Evolutionary conservation across 352 stramenopile genomes (phyloP).

Genomic region (Phytophthora quininea): DNA sequence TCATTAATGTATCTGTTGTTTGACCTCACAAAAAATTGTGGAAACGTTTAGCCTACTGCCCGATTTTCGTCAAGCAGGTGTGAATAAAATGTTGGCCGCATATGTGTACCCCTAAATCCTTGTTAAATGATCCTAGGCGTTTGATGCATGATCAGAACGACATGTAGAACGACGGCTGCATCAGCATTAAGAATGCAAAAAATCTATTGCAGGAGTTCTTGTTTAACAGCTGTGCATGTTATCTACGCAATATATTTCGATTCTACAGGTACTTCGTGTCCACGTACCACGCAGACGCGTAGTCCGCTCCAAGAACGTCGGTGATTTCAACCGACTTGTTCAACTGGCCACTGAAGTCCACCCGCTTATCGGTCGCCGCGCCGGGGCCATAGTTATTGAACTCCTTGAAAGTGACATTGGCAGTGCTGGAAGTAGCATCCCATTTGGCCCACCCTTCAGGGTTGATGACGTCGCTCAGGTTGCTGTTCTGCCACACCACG

Average conservation of each 20-base stretch:
- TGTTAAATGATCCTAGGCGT: too few relatives aligned
- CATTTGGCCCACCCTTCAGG: slow-evolving; percentile 24
- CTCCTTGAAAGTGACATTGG: slow-evolving; percentile 25
- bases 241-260: too few relatives aligned
- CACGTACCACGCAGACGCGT: slow-evolving; percentile 26
- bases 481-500: slow-evolving; percentile 29
- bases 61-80: too few relatives aligned
- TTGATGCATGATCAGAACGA: too few relatives aligned
- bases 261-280: slow-evolving; percentile 27
- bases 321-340: slow-evolving; percentile 21
- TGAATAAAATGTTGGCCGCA: too few relatives aligned
- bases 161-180: too few relatives aligned
- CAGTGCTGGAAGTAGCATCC: slow-evolving; percentile 26
- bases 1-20: too few relatives aligned
- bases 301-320: slow-evolving; percentile 22
- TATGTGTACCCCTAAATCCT: too few relatives aligned
- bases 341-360: slow-evolving; percentile 28
- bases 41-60: too few relatives aligned
- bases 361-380: slow-evolving; percentile 11
- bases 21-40: too few relatives aligned
- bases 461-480: slow-evolving; percentile 29
- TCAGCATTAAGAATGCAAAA: neutral
- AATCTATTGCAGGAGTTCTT: neutral
- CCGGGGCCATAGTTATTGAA: slow-evolving; percentile 26
- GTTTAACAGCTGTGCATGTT: too few relatives aligned